Conservation (phyloP, 352 stramenopile species). For the Globisporangium solare region DNA sequence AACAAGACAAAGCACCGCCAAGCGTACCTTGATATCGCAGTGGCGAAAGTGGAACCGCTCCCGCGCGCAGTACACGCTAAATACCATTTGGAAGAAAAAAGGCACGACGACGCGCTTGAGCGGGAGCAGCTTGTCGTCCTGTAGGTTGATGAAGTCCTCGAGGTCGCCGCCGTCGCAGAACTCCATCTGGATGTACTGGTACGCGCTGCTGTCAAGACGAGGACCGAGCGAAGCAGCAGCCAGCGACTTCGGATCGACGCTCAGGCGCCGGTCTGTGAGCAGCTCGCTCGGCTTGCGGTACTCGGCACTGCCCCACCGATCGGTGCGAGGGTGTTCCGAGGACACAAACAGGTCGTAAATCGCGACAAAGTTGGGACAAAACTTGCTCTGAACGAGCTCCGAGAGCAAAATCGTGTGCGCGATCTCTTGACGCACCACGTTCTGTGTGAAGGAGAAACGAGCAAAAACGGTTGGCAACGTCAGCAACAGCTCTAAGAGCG, state of each 20-base stretch:
- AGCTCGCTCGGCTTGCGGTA: constrained; percentile 69
- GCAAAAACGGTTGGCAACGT: no score
- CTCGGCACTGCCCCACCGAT: constrained; percentile 53
- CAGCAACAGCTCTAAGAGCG: background rate
- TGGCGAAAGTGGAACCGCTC: constrained; percentile 93
- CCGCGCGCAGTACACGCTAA: constrained; percentile 90
- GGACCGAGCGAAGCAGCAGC: background rate
- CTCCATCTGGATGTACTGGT: constrained; percentile 98
- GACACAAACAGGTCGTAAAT: constrained; percentile 91
- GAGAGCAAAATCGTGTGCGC: constrained; percentile 91
- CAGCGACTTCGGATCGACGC: constrained; percentile 9
- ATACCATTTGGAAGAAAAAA: constrained; percentile 98
- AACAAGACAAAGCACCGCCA: background rate
- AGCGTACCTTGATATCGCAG: constrained; percentile 94
- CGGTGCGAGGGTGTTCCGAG: constrained; percentile 45
- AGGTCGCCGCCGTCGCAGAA: constrained; percentile 95
- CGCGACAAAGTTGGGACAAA: constrained; percentile 94
- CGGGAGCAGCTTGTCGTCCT: constrained; percentile 63
- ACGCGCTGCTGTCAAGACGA: constrained; percentile 30
- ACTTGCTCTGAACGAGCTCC: constrained; percentile 72
- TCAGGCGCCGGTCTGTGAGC: constrained; percentile 26
- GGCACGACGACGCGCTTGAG: constrained; percentile 49
- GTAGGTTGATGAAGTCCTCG: constrained; percentile 92
- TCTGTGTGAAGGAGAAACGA: constrained; percentile 21
- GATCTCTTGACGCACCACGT: constrained; percentile 92